A percentile compares a stretch with the other conserved stretches of the same genome.
These are phyloP conservation scores for Mycosarcoma maydis DNA, from an alignment of 1,284 basidiomycete species.

Conservation along the genomic window DNA sequence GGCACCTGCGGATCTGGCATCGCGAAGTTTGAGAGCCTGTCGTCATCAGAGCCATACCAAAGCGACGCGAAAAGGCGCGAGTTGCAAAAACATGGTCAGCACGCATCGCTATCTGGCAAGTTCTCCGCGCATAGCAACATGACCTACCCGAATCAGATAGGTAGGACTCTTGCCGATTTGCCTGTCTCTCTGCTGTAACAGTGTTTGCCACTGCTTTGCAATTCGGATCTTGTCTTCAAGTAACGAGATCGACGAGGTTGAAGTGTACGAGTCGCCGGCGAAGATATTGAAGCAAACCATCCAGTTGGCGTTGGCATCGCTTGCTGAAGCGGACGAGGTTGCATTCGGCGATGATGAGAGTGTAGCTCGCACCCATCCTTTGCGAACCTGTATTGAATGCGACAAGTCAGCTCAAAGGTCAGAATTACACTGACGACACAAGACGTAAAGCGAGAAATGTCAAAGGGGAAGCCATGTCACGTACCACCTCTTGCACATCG, in stretches of 20 bases:
- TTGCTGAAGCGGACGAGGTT: neutral
- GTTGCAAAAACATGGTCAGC: too few relatives aligned
- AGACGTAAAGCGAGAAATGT: too few relatives aligned
- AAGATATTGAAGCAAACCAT: constrained; percentile 30
- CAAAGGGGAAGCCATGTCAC: constrained; percentile 49
- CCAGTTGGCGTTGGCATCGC: constrained; percentile 14
- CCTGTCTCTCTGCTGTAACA: constrained; percentile 39
- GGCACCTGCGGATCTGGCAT: constrained; percentile 17
- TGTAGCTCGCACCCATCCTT: constrained; percentile 30
- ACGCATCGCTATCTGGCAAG: too few relatives aligned
- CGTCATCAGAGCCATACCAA: too few relatives aligned
- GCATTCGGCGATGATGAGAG: constrained; percentile 11
- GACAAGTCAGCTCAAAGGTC: neutral
- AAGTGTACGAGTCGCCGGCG: constrained; percentile 26
- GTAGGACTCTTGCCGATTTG: constrained; percentile 29
- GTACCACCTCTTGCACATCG: constrained; percentile 77
- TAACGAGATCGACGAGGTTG: constrained; percentile 15
- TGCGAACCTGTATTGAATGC: constrained; percentile 11
- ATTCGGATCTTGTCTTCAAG: constrained; percentile 35
- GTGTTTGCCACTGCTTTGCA: constrained; percentile 40
- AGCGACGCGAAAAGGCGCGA: too few relatives aligned
- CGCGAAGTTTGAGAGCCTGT: constrained; percentile 15
- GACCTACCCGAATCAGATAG: constrained; percentile 28
- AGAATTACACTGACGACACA: too few relatives aligned
- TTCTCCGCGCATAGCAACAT: neutral